A percentile compares a stretch with the other conserved stretches of the same genome.
These are phyloP conservation scores for Laguncularia racemosa DNA, from an alignment of 345 rosid species.

Conservation along the genomic window DNA sequence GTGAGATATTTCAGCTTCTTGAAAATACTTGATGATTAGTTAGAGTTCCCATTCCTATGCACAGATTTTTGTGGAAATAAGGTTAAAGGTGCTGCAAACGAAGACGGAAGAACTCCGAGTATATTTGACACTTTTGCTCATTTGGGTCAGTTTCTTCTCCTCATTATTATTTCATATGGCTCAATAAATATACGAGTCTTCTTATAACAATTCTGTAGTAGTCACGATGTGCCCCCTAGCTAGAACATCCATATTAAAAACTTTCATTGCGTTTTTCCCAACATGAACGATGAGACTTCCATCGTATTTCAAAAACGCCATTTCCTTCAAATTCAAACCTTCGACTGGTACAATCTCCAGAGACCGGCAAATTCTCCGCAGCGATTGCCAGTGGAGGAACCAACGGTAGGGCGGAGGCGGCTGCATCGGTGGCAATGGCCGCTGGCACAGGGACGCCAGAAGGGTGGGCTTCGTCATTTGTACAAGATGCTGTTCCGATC, in stretches of 20 bases:
- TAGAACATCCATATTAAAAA: constrained; percentile 97
- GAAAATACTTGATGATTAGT: no score
- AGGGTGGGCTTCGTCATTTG: constrained; percentile 35
- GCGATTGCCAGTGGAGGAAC: constrained; percentile 25
- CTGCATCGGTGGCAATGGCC: constrained; percentile 36
- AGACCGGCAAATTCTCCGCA: constrained; percentile 31
- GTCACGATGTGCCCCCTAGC: no score
- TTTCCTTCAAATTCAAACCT: constrained; percentile 23
- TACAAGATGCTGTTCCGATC: constrained; percentile 95
- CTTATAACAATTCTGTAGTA: no score
- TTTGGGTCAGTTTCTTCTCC: no score
- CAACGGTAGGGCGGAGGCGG: constrained; percentile 32
- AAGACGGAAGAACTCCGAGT: no score
- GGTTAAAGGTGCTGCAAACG: no score
- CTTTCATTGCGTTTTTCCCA: constrained; percentile 83
- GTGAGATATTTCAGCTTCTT: no score
- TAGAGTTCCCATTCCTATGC: no score
- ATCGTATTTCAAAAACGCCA: constrained; percentile 74
- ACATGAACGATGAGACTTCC: constrained; percentile 92
- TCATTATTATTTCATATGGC: no score
- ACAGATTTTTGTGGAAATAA: no score
- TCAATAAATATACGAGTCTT: no score
- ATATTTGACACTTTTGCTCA: no score
- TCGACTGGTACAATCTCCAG: constrained; percentile 44
- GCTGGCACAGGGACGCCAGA: constrained; percentile 42